These are phyloP conservation scores for Elongisporangium prolatum DNA, from an alignment of 352 stramenopile genomes.

Conservation along the genomic window DNA sequence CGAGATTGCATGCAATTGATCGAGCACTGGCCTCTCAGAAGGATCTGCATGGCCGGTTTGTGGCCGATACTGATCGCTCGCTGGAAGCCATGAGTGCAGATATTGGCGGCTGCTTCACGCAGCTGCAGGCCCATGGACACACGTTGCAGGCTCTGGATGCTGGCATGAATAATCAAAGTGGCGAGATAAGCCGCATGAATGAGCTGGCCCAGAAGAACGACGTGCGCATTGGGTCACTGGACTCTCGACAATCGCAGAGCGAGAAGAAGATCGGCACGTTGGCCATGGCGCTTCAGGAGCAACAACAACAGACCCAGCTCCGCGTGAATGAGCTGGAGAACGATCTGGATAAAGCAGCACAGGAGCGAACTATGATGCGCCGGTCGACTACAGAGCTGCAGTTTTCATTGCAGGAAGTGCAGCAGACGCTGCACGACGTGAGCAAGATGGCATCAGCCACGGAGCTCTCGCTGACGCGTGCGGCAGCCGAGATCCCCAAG, in stretches of 20 bases:
- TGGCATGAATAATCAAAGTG: slow-evolving; percentile 17
- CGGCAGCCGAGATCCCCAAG: slow-evolving; percentile 46
- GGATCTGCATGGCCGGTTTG: slow-evolving; percentile 18
- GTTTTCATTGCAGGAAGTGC: slow-evolving; percentile 38
- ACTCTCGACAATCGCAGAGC: slow-evolving; percentile 26
- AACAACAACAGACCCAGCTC: slow-evolving; percentile 37
- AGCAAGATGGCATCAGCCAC: slow-evolving; percentile 33
- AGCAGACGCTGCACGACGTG: slow-evolving; percentile 45
- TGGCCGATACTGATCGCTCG: slow-evolving; percentile 21
- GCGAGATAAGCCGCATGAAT: slow-evolving; percentile 24
- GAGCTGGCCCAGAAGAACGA: slow-evolving; percentile 27
- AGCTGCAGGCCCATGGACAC: slow-evolving; percentile 27
- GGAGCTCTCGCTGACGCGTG: slow-evolving; percentile 32
- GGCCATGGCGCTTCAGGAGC: slow-evolving; percentile 28
- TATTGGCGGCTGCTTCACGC: slow-evolving; percentile 19
- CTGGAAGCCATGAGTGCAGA: slow-evolving; percentile 23
- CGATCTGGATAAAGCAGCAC: slow-evolving; percentile 20
- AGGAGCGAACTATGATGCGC: slow-evolving; percentile 38
- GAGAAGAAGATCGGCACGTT: slow-evolving; percentile 44
- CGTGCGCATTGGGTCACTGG: slow-evolving; percentile 26
- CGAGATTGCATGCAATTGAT: not conserved
- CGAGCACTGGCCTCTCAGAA: slow-evolving; percentile 7
- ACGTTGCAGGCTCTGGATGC: slow-evolving; percentile 25
- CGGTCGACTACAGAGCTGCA: slow-evolving; percentile 24
- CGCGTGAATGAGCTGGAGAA: slow-evolving; percentile 20